phyloP scores from a whole-genome alignment of 345 rosid species.

The Toxicodendron radicans region DNA sequence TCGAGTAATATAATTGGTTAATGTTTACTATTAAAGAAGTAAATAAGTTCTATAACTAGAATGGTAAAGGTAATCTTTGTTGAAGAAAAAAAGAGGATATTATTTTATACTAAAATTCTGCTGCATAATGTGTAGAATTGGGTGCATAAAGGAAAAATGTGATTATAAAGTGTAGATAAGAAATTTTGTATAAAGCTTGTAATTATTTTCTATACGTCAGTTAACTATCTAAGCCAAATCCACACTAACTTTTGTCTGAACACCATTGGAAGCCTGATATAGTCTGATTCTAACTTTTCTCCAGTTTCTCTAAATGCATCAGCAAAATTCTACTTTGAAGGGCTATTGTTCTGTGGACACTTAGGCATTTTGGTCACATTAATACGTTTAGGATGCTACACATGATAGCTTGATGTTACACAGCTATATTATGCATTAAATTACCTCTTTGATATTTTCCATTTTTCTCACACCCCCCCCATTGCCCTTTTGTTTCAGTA shows the following conservation, averaged over 20 bases:
- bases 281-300: neutral
- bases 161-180: neutral
- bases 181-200: conserved; percentile 2
- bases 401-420: neutral
- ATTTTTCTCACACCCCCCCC: neutral
- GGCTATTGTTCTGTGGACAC: neutral
- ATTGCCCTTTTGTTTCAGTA: neutral
- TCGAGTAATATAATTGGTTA: neutral
- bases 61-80: neutral
- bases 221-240: neutral
- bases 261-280: neutral
- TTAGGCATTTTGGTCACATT: neutral
- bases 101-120: neutral
- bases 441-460: neutral
- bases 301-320: neutral
- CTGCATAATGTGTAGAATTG: neutral
- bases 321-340: neutral
- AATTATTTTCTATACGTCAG: neutral
- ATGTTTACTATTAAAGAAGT: neutral
- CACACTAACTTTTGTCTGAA: neutral
- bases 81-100: neutral
- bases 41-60: neutral
- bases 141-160: too few relatives aligned
- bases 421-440: neutral
- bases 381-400: neutral